Evolutionary conservation across 495 filamentous ascomycete species (phyloP).

Genomic region (Penicillium robsamsonii): DNA sequence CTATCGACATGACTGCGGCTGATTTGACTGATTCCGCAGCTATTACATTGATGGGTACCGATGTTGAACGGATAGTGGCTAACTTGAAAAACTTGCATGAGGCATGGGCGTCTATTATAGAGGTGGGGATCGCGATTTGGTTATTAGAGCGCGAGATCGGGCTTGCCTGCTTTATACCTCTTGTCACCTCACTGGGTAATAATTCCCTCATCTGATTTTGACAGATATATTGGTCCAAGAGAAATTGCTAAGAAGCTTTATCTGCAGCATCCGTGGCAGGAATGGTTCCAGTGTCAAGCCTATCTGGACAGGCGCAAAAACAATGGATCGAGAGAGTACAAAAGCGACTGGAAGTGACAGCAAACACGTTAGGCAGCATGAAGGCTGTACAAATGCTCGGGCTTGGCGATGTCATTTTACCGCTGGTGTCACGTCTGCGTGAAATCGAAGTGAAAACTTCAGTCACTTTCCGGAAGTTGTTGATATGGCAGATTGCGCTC

Average conservation of each 20-base stretch:
- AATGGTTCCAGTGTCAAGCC: no score
- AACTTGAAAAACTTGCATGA: neutral
- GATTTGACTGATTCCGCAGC: conserved; percentile 1
- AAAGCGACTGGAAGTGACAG: no score
- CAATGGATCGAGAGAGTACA: no score
- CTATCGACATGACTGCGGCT: neutral
- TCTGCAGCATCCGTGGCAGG: no score
- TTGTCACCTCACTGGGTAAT: neutral
- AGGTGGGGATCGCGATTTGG: neutral
- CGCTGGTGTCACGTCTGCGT: no score
- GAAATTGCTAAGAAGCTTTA: conserved; percentile 19
- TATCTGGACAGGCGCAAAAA: no score
- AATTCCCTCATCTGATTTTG: neutral
- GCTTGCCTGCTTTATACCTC: neutral
- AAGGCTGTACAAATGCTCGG: no score
- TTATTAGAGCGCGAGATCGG: neutral
- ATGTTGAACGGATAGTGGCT: neutral
- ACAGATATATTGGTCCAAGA: neutral
- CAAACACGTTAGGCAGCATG: no score
- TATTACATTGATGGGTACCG: neutral
- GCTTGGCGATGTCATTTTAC: no score
- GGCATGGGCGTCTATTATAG: conserved; percentile 1
- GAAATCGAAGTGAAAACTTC: no score
- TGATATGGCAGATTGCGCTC: no score
- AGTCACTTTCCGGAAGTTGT: no score